Conservation (phyloP, 148 eudicot species). For the Euryodendron excelsum region DNA sequence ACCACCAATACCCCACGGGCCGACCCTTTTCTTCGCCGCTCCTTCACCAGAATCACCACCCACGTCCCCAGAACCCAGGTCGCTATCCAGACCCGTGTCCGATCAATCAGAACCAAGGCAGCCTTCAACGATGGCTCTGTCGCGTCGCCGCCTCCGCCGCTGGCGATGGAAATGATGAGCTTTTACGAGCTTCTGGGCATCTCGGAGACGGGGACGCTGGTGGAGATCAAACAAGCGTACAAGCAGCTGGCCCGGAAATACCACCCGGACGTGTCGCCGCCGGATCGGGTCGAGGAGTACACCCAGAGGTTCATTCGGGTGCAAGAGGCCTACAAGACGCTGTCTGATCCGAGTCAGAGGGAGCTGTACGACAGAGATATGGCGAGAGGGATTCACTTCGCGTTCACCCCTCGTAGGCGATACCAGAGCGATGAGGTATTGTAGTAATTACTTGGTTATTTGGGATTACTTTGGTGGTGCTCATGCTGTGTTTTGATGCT, state of each 20-base stretch:
- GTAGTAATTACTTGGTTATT: too few relatives aligned
- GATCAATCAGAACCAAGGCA: background rate
- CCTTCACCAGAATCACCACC: background rate
- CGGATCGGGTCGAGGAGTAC: constrained; percentile 62
- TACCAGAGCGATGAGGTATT: background rate
- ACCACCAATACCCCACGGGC: background rate
- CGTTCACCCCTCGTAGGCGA: constrained; percentile 42
- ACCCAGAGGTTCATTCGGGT: constrained; percentile 67
- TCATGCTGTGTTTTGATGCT: too few relatives aligned
- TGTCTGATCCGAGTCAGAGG: constrained; percentile 63
- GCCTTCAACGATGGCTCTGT: background rate
- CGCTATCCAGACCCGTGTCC: background rate
- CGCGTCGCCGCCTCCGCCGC: background rate
- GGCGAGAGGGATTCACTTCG: constrained; percentile 49
- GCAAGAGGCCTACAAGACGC: constrained; percentile 77
- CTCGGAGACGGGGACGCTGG: constrained; percentile 32
- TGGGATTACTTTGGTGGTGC: too few relatives aligned
- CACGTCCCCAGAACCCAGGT: background rate
- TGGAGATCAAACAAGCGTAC: constrained; percentile 80
- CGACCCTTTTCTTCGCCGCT: background rate
- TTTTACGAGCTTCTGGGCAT: constrained; percentile 66
- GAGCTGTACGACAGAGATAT: constrained; percentile 63
- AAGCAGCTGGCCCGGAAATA: constrained; percentile 67
- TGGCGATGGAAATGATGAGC: constrained; percentile 17
- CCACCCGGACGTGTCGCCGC: constrained; percentile 96